Conservation (phyloP, 2,329 filamentous ascomycete genomes). For the Talaromyces verruculosus region DNA sequence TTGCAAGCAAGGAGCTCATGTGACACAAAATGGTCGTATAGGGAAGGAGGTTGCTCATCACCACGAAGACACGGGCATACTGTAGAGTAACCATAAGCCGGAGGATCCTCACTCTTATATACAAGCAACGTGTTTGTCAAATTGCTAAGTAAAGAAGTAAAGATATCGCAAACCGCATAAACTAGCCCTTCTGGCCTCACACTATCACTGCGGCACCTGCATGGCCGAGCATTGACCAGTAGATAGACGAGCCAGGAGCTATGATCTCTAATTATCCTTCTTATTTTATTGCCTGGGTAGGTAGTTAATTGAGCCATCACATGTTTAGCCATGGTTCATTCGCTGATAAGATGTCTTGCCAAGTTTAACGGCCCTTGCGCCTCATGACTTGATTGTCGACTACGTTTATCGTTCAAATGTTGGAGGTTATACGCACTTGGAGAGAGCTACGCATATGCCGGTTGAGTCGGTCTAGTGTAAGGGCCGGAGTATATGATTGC, state of each 20-base stretch:
- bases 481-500: neutral
- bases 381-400: neutral
- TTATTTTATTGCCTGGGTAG: slow-evolving; percentile 5
- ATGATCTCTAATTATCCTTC: neutral
- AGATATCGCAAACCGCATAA: neutral
- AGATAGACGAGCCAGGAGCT: slow-evolving; percentile 5
- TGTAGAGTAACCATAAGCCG: neutral
- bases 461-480: neutral
- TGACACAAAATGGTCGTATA: neutral
- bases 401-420: neutral
- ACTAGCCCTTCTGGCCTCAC: neutral
- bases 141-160: neutral
- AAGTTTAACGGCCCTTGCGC: neutral
- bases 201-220: slow-evolving; percentile 1
- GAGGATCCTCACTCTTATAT: neutral
- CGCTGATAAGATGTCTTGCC: neutral
- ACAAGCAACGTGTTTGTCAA: neutral
- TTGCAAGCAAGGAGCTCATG: neutral
- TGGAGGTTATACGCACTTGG: neutral
- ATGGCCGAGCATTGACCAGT: neutral
- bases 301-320: slow-evolving; percentile 4
- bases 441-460: neutral
- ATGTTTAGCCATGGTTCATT: neutral
- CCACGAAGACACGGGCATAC: neutral
- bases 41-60: neutral